phyloP scores from a whole-genome alignment of 2,329 filamentous ascomycete genomes.

The Knufia petricola region DNA sequence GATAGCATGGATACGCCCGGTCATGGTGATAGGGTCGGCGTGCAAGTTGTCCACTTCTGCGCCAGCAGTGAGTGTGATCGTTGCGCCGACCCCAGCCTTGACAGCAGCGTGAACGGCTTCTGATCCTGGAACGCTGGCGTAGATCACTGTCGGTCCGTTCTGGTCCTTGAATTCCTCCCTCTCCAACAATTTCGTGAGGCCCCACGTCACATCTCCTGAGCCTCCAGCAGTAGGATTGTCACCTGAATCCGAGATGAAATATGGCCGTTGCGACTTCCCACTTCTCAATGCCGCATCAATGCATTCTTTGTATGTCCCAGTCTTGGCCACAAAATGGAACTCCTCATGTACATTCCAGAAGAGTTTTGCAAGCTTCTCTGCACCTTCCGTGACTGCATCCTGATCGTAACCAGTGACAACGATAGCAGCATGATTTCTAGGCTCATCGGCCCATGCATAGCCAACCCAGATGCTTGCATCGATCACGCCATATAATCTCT shows the following conservation, averaged over 20 bases:
- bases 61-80: slow-evolving; percentile 43
- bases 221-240: slow-evolving; percentile 49
- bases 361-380: slow-evolving; percentile 36
- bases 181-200: slow-evolving; percentile 36
- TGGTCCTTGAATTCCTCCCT: slow-evolving; percentile 36
- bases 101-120: slow-evolving; percentile 35
- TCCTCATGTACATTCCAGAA: slow-evolving; percentile 42
- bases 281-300: slow-evolving; percentile 38
- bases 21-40: slow-evolving; percentile 42
- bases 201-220: slow-evolving; percentile 46
- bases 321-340: slow-evolving; percentile 46
- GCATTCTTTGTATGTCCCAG: slow-evolving; percentile 40
- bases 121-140: slow-evolving; percentile 44
- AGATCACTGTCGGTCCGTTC: slow-evolving; percentile 38
- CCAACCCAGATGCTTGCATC: slow-evolving; percentile 49
- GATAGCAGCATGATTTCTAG: slow-evolving; percentile 41
- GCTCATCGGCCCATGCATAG: slow-evolving; percentile 49
- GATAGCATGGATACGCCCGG: slow-evolving; percentile 42
- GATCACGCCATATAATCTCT: slow-evolving; percentile 34
- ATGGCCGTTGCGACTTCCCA: slow-evolving; percentile 31
- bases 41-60: slow-evolving; percentile 42
- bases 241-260: slow-evolving; percentile 47
- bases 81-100: slow-evolving; percentile 38
- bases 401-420: slow-evolving; percentile 45
- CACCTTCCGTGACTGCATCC: slow-evolving; percentile 30